phyloP scores from a whole-genome alignment of 2,329 filamentous ascomycete species.

The Trichophyton schoenleinii region DNA sequence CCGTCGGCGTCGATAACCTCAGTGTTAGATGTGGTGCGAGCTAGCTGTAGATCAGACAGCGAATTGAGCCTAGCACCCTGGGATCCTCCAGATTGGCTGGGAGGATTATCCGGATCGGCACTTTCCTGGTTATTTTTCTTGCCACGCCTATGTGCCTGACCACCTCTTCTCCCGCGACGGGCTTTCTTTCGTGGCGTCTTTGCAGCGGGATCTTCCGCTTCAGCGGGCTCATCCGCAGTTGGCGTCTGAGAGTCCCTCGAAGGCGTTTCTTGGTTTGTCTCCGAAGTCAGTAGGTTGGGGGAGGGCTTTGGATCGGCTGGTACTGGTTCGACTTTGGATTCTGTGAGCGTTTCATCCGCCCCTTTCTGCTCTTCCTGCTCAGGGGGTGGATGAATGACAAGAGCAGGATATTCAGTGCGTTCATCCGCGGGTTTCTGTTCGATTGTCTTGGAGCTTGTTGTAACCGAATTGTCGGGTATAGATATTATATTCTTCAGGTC shows the following conservation, averaged over 20 bases:
- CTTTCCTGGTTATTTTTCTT: slow-evolving; percentile 42
- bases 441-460: slow-evolving; percentile 6
- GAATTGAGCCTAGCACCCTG: slow-evolving; percentile 37
- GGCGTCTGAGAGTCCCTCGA: slow-evolving; percentile 32
- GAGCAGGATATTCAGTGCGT: neutral
- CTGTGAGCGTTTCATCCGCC: neutral
- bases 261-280: slow-evolving; percentile 17
- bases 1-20: slow-evolving; percentile 49
- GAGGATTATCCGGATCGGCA: slow-evolving; percentile 45
- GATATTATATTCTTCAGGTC: slow-evolving; percentile 35
- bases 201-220: slow-evolving; percentile 20
- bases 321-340: neutral
- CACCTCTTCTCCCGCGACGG: slow-evolving; percentile 59
- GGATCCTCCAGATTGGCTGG: slow-evolving; percentile 41
- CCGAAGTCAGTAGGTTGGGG: slow-evolving; percentile 9
- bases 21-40: slow-evolving; percentile 38
- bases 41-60: slow-evolving; percentile 50
- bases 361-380: neutral
- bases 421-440: neutral
- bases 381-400: neutral
- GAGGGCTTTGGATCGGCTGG: neutral
- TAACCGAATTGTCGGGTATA: slow-evolving; percentile 12
- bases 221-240: slow-evolving; percentile 22
- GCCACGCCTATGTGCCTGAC: slow-evolving; percentile 48
- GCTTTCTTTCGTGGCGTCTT: slow-evolving; percentile 49